phyloP scores from a whole-genome alignment of 164 flowering plant genomes.

The grape (Vitis vinifera) region ASM3070453v1 NC_081810.1:7784501-7785000 shows the following conservation, averaged over 20 bases:
- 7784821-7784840: constrained; percentile 72
- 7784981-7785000: constrained; percentile 55
- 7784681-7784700: constrained; percentile 70
- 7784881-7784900: constrained; percentile 70
- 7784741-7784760: constrained; percentile 46
- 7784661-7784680: constrained; percentile 47
- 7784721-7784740: constrained; percentile 59
- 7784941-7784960: constrained; percentile 37
- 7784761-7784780: constrained; percentile 33
- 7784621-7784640: constrained; percentile 9
- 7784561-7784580: constrained; percentile 7
- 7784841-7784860: constrained; percentile 54
- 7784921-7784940: constrained; percentile 82
- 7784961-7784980: constrained; percentile 43
- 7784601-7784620: constrained; percentile 30
- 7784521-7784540: constrained; percentile 48
- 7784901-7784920: constrained; percentile 77
- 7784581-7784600: constrained; percentile 18
- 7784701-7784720: constrained; percentile 53
- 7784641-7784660: constrained; percentile 38
- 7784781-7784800: constrained; percentile 49
- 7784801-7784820: constrained; percentile 47
- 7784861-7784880: constrained; percentile 63
- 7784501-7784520: constrained; percentile 58
- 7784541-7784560: constrained; percentile 8